A percentile compares a stretch with the other conserved stretches of the same genome.
Conservation (phyloP, 331 rosid genomes). For the Phaseolus coccineus region DNA sequence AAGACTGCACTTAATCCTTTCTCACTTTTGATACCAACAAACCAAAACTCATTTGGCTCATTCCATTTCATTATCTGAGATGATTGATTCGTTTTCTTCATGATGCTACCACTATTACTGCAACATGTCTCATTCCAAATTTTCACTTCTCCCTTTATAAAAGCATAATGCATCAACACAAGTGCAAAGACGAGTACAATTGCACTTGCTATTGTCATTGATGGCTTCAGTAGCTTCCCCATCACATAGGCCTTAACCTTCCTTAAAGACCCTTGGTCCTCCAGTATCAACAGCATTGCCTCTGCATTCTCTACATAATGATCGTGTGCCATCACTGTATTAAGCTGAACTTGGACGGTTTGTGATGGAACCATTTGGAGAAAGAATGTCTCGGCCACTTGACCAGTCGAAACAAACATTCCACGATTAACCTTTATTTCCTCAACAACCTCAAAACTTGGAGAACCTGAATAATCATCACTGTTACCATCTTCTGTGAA, state of each 20-base stretch:
- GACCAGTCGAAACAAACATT: slow-evolving; percentile 79
- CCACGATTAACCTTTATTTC: slow-evolving; percentile 86
- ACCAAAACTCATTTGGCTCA: slow-evolving; percentile 46
- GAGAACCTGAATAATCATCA: slow-evolving; percentile 65
- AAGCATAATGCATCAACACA: slow-evolving; percentile 51
- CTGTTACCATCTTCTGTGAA: slow-evolving; percentile 61
- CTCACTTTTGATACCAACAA: slow-evolving; percentile 61
- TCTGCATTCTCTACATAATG: slow-evolving; percentile 42
- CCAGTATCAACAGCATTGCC: slow-evolving; percentile 9
- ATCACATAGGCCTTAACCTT: slow-evolving; percentile 45
- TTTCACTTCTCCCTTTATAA: slow-evolving; percentile 52
- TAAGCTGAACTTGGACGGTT: slow-evolving; percentile 77
- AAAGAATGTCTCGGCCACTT: slow-evolving; percentile 79
- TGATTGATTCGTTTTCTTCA: slow-evolving; percentile 33
- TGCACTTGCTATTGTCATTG: slow-evolving; percentile 54
- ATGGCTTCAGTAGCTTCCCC: slow-evolving; percentile 52
- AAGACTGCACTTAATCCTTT: slow-evolving; percentile 56
- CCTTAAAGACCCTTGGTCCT: slow-evolving; percentile 37
- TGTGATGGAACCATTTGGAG: slow-evolving; percentile 87
- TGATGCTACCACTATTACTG: neutral
- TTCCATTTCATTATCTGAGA: slow-evolving; percentile 36
- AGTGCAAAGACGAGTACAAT: slow-evolving; percentile 53
- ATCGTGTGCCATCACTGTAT: slow-evolving; percentile 54
- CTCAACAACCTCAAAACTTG: slow-evolving; percentile 84
- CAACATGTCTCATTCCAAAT: slow-evolving; percentile 30